These are phyloP conservation scores for Pseudophaeomoniella oleicola DNA, from an alignment of 2,329 filamentous ascomycete genomes.

Conservation along the genomic window DNA sequence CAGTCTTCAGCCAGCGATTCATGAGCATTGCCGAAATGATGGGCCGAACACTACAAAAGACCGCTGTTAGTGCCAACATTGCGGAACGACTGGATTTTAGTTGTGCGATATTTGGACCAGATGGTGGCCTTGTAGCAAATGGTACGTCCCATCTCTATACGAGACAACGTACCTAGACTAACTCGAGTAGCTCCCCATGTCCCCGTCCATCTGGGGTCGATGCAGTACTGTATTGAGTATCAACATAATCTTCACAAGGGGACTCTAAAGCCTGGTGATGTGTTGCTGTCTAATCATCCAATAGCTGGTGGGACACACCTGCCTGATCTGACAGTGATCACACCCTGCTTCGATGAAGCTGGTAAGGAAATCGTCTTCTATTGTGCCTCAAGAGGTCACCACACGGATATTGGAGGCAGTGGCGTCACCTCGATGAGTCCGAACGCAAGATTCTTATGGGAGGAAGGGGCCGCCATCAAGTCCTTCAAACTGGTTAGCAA, in stretches of 20 bases:
- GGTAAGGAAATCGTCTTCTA: slow-evolving; percentile 59
- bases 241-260: slow-evolving; percentile 65
- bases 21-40: slow-evolving; percentile 81
- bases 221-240: slow-evolving; percentile 70
- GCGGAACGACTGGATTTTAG: slow-evolving; percentile 71
- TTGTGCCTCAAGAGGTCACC: slow-evolving; percentile 60
- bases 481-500: slow-evolving; percentile 11
- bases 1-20: slow-evolving; percentile 68
- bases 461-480: slow-evolving; percentile 32
- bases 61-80: slow-evolving; percentile 64
- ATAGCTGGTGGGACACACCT: slow-evolving; percentile 71
- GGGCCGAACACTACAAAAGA: slow-evolving; percentile 66
- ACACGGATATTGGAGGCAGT: slow-evolving; percentile 43
- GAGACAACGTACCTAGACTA: too few relatives aligned
- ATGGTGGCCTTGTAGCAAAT: slow-evolving; percentile 53
- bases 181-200: slow-evolving; percentile 72
- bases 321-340: slow-evolving; percentile 64
- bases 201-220: slow-evolving; percentile 67
- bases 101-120: slow-evolving; percentile 64
- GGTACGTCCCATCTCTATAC: too few relatives aligned
- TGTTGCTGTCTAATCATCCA: slow-evolving; percentile 66
- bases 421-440: slow-evolving; percentile 23
- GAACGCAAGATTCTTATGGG: slow-evolving; percentile 29
- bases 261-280: slow-evolving; percentile 59
- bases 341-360: slow-evolving; percentile 53